Base-by-base conservation (phyloP, 257 asterid species). In the Galeopsis tetrahit region DNA sequence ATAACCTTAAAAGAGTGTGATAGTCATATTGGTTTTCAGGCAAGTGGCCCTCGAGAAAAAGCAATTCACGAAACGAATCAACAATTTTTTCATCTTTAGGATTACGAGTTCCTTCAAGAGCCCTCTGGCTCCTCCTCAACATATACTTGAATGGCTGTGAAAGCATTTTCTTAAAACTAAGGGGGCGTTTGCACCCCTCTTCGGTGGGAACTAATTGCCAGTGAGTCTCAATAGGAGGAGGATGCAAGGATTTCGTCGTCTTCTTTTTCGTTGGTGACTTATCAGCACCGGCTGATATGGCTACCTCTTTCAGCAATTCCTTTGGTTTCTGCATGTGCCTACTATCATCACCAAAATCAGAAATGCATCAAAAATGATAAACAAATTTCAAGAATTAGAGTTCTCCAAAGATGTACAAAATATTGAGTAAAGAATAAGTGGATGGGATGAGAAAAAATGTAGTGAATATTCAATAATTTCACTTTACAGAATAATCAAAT, bases 1-100 rank as follows among this genome's bases (percentile, higher is more conserved):
- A 0, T 43, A 9, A 86, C 96, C 96, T 75, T 53, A 90, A 74
- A 70, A 88, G 91, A 55, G 93, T 88, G 11, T 90, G 93, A 57
- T 90, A 85, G 66, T 88, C 97, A 52, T 32, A 81, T 31, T 84
- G 75, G 69, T 84, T 86, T 60, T 28, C 74, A 0, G 80, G 79
- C 35, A 75, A 61, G 34, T 63, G 82, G 11, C 80, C 85, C 77
- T 90, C 96, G 9, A 78, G 74, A 34, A 70, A 75, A 60, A 90
- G 85, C 79, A 85, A 42, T 74, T 84, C 75, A 17, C 91, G 91
- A 39, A 90, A 90, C 3, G 83, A 74, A 10, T 85, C 86, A 21
- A 88, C 92, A 10, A 60, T 43, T 44, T 82, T 73, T 64, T 88
- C 85, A 28, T 90, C 91, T 32, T 77, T 75, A 55, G 94, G 83